These are phyloP conservation scores for Tolypocladium album DNA, from an alignment of 2,329 filamentous ascomycete genomes.

Conservation along the genomic window DNA sequence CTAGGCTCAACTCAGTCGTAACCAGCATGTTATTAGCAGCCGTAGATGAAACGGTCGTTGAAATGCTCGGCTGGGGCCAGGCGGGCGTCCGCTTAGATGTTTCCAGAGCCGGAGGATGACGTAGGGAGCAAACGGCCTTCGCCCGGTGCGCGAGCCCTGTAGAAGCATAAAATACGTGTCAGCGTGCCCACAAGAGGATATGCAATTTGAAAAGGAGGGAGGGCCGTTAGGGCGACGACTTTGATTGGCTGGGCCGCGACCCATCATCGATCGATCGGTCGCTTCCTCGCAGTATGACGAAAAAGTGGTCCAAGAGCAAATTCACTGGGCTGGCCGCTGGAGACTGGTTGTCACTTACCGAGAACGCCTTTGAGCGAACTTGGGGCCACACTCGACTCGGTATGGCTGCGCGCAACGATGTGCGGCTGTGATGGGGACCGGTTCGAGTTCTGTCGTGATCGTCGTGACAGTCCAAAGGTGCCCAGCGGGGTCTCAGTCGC, in stretches of 20 bases:
- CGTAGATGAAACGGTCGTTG: neutral
- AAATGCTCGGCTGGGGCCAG: neutral
- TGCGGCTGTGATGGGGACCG: neutral
- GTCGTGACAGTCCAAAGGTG: neutral
- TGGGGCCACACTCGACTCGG: neutral
- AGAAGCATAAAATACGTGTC: neutral
- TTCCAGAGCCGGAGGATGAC: neutral
- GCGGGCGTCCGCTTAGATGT: neutral
- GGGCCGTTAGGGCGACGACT: too few relatives aligned
- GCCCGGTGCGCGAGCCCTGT: neutral
- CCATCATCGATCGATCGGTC: neutral
- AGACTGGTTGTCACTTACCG: neutral
- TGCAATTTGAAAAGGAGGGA: neutral
- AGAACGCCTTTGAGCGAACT: neutral
- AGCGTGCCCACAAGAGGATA: neutral
- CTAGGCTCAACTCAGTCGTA: neutral
- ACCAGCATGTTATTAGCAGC: neutral
- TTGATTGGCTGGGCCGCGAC: neutral
- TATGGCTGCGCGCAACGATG: neutral
- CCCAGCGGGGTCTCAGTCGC: neutral
- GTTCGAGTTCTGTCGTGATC: neutral
- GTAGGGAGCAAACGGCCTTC: neutral
- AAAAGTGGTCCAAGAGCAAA: neutral
- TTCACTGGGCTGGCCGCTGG: neutral
- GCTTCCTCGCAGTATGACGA: neutral